phyloP scores from a whole-genome alignment of 768 basidiomycete genomes.

The Leccinum boreale region DNA sequence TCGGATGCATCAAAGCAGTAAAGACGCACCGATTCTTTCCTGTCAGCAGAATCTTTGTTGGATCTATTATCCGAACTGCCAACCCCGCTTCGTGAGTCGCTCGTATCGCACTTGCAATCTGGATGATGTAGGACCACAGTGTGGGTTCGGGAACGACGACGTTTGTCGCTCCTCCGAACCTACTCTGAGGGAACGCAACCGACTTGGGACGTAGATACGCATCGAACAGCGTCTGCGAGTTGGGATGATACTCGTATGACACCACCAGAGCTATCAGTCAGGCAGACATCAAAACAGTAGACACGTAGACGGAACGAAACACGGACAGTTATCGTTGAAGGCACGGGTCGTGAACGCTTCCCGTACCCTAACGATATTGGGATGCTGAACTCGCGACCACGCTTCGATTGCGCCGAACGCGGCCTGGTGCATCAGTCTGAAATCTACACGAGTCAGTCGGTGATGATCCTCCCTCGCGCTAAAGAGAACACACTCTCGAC shows the following conservation, averaged over 20 bases:
- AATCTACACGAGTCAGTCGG: conserved; percentile 50
- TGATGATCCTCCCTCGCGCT: background rate
- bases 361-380: conserved; percentile 74
- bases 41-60: conserved; percentile 83
- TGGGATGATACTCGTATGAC: conserved; percentile 85
- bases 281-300: conserved; percentile 9
- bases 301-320: conserved; percentile 1
- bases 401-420: conserved; percentile 82
- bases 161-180: conserved; percentile 29
- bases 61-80: conserved; percentile 79
- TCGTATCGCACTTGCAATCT: conserved; percentile 85
- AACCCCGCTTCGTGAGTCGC: conserved; percentile 78
- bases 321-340: conserved; percentile 88
- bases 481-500: conserved; percentile 66
- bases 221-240: conserved; percentile 78
- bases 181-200: conserved; percentile 34
- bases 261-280: conserved; percentile 73
- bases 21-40: conserved; percentile 74
- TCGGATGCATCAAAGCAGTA: background rate
- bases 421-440: conserved; percentile 72
- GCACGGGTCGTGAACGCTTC: conserved; percentile 95
- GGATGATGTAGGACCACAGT: conserved; percentile 91
- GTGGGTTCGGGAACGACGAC: conserved; percentile 65
- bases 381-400: conserved; percentile 84
- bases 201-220: conserved; percentile 64